These are phyloP conservation scores for Dalbergia oliveri DNA, from an alignment of 306 rosid species.

Conservation along the genomic window DNA sequence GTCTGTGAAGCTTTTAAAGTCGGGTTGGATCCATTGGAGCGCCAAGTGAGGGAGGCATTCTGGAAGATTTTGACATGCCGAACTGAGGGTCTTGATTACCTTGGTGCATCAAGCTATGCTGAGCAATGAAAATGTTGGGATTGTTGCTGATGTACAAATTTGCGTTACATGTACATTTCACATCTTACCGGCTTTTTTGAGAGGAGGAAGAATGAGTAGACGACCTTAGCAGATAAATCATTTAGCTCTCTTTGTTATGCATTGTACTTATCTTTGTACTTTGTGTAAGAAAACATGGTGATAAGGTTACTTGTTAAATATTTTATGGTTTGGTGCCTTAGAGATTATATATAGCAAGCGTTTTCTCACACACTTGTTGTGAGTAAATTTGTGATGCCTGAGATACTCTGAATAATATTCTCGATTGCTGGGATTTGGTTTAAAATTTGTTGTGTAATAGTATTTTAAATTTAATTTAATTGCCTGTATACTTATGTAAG, in stretches of 20 bases:
- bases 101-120: constrained; percentile 56
- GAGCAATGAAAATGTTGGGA: constrained; percentile 48
- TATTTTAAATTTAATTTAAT: no score
- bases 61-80: constrained; percentile 75
- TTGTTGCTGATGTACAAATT: constrained; percentile 58
- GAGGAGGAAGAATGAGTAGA: constrained; percentile 46
- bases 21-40: constrained; percentile 82
- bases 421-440: background rate
- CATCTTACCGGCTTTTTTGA: constrained; percentile 53
- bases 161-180: constrained; percentile 48
- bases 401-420: background rate
- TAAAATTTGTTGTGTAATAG: background rate
- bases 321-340: constrained; percentile 42
- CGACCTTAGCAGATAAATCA: constrained; percentile 26
- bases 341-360: constrained; percentile 11
- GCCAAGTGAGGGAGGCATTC: constrained; percentile 83
- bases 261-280: constrained; percentile 48
- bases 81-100: constrained; percentile 80
- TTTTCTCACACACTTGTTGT: constrained; percentile 38
- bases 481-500: background rate
- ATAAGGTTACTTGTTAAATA: constrained; percentile 36
- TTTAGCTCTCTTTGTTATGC: constrained; percentile 37
- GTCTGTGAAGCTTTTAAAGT: constrained; percentile 63
- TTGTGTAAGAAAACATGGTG: constrained; percentile 49
- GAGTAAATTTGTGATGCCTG: background rate